These are phyloP conservation scores for Grifola frondosa DNA, from an alignment of 1,284 basidiomycete genomes.

Conservation along the genomic window DNA sequence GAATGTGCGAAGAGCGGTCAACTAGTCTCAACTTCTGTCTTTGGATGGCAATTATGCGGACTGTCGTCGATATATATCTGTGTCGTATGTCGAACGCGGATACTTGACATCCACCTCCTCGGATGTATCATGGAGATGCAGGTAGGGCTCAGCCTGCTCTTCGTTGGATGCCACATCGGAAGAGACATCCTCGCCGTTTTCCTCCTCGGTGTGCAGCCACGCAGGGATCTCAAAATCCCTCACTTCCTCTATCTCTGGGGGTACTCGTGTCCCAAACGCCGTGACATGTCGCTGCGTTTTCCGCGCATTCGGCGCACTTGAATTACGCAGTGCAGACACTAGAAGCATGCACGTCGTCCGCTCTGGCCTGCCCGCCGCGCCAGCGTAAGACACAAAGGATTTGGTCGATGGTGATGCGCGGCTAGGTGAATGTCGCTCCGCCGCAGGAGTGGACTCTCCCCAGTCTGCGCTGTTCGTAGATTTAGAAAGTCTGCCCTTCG, in stretches of 20 bases:
- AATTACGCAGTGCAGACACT: conserved; percentile 50
- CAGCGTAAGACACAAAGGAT: conserved; percentile 17
- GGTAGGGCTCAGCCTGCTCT: too few species aligned
- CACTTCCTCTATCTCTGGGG: conserved; percentile 43
- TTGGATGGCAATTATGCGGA: too few species aligned
- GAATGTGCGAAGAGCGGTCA: too few species aligned
- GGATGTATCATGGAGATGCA: too few species aligned
- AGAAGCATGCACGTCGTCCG: conserved; percentile 39
- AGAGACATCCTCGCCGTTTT: conserved; percentile 29
- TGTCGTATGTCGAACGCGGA: too few species aligned
- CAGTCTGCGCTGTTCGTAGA: conserved; percentile 3
- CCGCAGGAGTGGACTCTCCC: conserved; percentile 12
- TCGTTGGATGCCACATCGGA: conserved; percentile 21
- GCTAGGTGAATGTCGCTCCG: conserved; percentile 5
- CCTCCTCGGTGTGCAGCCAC: conserved; percentile 38
- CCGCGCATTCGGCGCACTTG: conserved; percentile 41
- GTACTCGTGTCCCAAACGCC: conserved; percentile 57
- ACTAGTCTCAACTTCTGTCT: too few species aligned
- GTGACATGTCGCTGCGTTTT: conserved; percentile 53
- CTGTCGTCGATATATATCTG: too few species aligned
- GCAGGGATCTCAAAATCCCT: conserved; percentile 48
- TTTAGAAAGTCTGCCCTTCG: conserved; percentile 2
- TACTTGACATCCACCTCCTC: too few species aligned
- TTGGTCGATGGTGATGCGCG: conserved; percentile 5
- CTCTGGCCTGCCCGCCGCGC: conserved; percentile 21